phyloP scores from a whole-genome alignment of 2,329 filamentous ascomycete genomes.

The Dactylellina leptospora region DNA sequence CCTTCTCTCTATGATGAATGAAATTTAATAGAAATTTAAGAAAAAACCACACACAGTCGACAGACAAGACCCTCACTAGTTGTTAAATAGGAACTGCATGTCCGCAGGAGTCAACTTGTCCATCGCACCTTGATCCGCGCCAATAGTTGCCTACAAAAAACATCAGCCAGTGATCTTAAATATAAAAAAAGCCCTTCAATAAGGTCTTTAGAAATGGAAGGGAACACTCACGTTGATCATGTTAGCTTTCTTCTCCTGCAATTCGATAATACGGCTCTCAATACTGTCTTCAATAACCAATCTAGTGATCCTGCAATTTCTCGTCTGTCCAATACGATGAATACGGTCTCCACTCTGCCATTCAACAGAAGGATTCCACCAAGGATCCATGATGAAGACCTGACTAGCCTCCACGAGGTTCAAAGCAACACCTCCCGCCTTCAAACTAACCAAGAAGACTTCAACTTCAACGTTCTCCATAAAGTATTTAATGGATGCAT shows the following conservation, averaged over 20 bases:
- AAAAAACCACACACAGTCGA: no score
- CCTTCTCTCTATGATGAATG: no score
- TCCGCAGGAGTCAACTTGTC: slow-evolving; percentile 90
- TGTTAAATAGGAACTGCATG: slow-evolving; percentile 88
- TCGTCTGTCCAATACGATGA: slow-evolving; percentile 93
- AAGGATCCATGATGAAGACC: slow-evolving; percentile 97
- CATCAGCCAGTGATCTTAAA: not conserved
- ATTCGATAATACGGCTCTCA: slow-evolving; percentile 90
- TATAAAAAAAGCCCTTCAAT: not conserved
- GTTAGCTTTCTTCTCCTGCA: slow-evolving; percentile 98
- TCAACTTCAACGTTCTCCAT: slow-evolving; percentile 95
- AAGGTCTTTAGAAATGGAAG: not conserved
- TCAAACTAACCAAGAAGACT: slow-evolving; percentile 93
- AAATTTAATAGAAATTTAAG: no score
- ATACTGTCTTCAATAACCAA: slow-evolving; percentile 97
- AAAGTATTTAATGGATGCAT: slow-evolving; percentile 72
- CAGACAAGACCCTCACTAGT: slow-evolving; percentile 38
- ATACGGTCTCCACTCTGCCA: slow-evolving; percentile 96
- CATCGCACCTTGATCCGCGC: slow-evolving; percentile 88
- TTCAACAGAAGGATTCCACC: slow-evolving; percentile 99
- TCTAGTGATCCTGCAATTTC: slow-evolving; percentile 91
- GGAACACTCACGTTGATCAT: slow-evolving; percentile 75
- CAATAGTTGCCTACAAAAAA: slow-evolving; percentile 75
- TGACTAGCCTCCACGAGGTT: slow-evolving; percentile 94
- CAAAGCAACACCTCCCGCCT: slow-evolving; percentile 92